These are phyloP conservation scores for Lentinula guzmanii DNA, from an alignment of 768 basidiomycete genomes.

Conservation along the genomic window DNA sequence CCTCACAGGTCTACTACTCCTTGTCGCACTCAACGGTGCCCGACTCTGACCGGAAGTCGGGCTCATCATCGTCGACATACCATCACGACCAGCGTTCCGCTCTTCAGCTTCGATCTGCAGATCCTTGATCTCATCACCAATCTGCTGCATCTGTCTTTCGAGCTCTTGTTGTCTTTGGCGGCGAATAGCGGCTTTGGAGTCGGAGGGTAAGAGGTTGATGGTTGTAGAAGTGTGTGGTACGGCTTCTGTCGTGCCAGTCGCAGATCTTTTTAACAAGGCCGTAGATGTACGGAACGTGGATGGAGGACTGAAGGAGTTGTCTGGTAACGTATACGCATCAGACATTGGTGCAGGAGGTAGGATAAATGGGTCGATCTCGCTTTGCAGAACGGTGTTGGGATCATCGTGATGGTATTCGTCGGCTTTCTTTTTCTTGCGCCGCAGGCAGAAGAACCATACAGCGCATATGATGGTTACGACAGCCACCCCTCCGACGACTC, in stretches of 20 bases:
- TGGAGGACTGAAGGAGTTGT: background rate
- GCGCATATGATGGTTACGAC: background rate
- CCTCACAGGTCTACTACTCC: background rate
- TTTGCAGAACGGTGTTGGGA: background rate
- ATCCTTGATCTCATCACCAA: background rate
- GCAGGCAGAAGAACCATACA: background rate
- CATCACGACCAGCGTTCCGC: background rate
- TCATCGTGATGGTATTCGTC: background rate
- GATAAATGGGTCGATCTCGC: constrained; percentile 1
- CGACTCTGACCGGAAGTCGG: background rate
- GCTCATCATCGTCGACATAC: background rate
- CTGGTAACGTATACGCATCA: background rate
- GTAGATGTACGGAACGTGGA: background rate
- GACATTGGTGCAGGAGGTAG: background rate
- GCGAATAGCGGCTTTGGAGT: background rate
- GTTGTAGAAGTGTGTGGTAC: background rate
- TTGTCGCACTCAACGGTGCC: background rate
- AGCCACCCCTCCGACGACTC: constrained; percentile 6
- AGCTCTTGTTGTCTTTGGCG: constrained; percentile 1
- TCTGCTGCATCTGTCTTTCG: constrained; percentile 4
- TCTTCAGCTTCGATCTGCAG: constrained; percentile 2
- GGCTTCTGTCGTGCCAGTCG: background rate
- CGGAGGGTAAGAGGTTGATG: background rate
- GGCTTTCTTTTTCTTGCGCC: background rate
- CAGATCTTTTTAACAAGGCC: background rate